Evolutionary conservation across 2,329 filamentous ascomycete genomes (phyloP).

Genomic region (Penicillium hesseltinei): DNA sequence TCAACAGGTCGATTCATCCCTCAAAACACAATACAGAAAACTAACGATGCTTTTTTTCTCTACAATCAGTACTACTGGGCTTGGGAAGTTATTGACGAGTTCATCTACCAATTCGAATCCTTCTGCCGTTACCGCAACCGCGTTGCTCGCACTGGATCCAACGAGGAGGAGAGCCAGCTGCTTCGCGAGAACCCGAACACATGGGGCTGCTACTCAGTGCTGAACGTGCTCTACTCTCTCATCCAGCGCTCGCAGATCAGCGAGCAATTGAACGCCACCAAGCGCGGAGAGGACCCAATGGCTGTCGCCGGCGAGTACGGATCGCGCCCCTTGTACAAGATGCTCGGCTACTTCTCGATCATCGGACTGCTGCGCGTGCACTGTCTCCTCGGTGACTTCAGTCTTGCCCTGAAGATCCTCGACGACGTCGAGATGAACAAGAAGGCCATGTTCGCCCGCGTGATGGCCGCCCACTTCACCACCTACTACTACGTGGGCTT

Average conservation of each 20-base stretch:
- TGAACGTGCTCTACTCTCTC: conserved; percentile 98
- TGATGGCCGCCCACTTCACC: conserved; percentile 99
- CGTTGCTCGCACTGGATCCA: conserved; percentile 74
- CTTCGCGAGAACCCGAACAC: conserved; percentile 97
- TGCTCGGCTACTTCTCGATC: conserved; percentile 99
- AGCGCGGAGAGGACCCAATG: conserved; percentile 85
- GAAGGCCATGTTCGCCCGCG: conserved; percentile 99
- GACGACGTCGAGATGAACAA: conserved; percentile 99
- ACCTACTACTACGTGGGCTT: conserved; percentile 99
- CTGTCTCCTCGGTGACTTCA: conserved; percentile 95
- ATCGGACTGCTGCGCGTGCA: conserved; percentile 95
- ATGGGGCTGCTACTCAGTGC: conserved; percentile 98
- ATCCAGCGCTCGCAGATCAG: conserved; percentile 98
- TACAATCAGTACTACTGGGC: conserved; percentile 87
- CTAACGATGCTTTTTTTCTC: conserved; percentile 12
- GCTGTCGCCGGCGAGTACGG: conserved; percentile 94
- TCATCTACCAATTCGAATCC: conserved; percentile 99
- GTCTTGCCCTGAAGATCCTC: conserved; percentile 94
- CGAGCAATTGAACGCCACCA: conserved; percentile 93
- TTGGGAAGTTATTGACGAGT: conserved; percentile 99
- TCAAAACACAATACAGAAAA: background rate
- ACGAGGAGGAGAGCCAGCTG: conserved; percentile 87
- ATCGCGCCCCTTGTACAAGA: conserved; percentile 88
- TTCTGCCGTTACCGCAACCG: conserved; percentile 97
- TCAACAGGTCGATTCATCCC: background rate